Base-by-base conservation (phyloP, 2,329 filamentous ascomycete species). In the Sporothrix humicola region DNA sequence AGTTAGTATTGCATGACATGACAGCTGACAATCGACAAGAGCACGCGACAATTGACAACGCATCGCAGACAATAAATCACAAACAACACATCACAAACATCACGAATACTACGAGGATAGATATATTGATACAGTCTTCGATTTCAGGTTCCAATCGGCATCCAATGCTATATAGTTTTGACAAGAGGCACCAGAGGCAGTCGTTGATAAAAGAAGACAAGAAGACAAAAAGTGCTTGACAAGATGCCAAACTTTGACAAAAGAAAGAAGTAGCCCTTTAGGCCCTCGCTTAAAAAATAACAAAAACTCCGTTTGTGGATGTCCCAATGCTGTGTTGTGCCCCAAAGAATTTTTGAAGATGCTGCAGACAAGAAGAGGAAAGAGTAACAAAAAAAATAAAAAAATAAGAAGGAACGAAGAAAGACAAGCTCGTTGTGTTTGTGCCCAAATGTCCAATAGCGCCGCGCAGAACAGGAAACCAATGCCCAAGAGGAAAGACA, bases 381-480 rank as follows among this genome's bases (percentile, higher is more conserved):
- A 58, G 26, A 50, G 31, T 37, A 37, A 37, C 31, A 37, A 37
- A 37, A 2, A 37, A 37, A 7, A n/a, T n/a, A n/a, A 26, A 37
- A 3, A 37, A 37, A 7, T 2, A 37, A 2, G 4, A 37, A 2
- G 31, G 46, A 50, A 12, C 56, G 42, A 46, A n/a, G n/a, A 26
- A 66, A 58, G 17, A 42, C 63, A 66, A 50, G 44, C 42, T 66
- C 44, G 23, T 66, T 66, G 42, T 66, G 48, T n/a, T 50, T 31
- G 44, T 58, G 71, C 23, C 46, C 72, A 46, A 58, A 73, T 54
- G 72, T 50, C 72, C 72, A 58, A 56, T 37, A 70, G 58, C 72
- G 72, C 72, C 72, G 48, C 48, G 72, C 72, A 59, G n/a, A 31
- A 44, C 58, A 61, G 54, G 12, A 56, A 65, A 46, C 13, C 7